These are phyloP conservation scores for Phanerodontia chrysosporium DNA, from an alignment of 768 basidiomycete species.

Conservation along the genomic window DNA sequence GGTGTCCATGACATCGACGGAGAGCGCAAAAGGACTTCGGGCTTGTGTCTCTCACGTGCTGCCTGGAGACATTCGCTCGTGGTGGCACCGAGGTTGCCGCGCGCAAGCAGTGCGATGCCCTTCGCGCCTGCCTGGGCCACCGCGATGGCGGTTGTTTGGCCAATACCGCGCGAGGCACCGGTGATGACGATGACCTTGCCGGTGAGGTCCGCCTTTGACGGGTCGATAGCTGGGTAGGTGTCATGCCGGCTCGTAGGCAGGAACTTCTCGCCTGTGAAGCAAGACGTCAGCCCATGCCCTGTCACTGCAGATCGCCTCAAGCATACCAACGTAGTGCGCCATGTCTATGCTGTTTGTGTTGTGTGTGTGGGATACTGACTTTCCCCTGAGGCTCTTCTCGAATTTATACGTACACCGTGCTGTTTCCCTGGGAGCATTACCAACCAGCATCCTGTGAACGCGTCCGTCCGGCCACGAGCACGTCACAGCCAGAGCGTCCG, in stretches of 20 bases:
- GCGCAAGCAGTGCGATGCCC: conserved; percentile 21
- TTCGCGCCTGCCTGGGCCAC: conserved; percentile 26
- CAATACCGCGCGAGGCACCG: conserved; percentile 26
- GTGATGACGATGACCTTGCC: conserved; percentile 25
- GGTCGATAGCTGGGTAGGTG: conserved; percentile 26
- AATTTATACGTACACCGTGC: too few species aligned
- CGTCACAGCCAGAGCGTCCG: too few species aligned
- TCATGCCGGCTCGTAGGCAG: not conserved
- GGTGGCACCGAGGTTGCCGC: not conserved
- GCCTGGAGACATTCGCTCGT: not conserved
- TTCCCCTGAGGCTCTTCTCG: too few species aligned
- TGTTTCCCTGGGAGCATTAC: too few species aligned
- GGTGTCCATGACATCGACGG: not conserved
- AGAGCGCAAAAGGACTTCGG: not conserved
- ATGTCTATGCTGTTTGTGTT: too few species aligned
- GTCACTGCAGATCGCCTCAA: too few species aligned
- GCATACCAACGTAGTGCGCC: too few species aligned
- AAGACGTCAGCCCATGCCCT: too few species aligned
- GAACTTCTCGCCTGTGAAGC: too few species aligned
- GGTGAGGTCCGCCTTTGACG: conserved; percentile 12
- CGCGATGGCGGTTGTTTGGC: conserved; percentile 20
- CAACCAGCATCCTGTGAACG: too few species aligned
- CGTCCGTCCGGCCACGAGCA: too few species aligned
- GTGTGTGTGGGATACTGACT: too few species aligned
- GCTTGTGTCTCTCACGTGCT: not conserved